Conservation (phyloP, 345 rosid species). For the Pelargonium nanum region DNA sequence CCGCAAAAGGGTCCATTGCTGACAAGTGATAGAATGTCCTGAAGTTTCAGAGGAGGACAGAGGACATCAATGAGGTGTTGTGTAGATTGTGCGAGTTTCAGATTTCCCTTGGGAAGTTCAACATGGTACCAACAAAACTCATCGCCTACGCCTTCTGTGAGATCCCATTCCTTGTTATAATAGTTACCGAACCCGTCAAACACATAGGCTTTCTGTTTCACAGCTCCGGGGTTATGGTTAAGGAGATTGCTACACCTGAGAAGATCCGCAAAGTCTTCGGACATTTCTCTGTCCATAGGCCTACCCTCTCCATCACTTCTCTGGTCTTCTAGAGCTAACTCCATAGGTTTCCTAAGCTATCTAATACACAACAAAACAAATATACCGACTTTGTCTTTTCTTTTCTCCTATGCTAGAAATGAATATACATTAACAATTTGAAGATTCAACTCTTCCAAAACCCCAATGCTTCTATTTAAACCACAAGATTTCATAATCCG, state of each 20-base stretch:
- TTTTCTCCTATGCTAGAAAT: background rate
- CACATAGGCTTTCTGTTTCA: conserved; percentile 69
- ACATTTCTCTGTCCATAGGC: conserved; percentile 35
- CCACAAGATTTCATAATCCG: background rate
- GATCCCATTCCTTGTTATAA: conserved; percentile 74
- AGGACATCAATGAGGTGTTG: conserved; percentile 80
- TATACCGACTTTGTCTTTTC: background rate
- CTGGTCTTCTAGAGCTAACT: conserved; percentile 29
- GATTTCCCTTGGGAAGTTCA: conserved; percentile 78
- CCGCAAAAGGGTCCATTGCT: conserved; percentile 95
- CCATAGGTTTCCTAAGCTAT: conserved; percentile 26
- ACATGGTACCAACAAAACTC: conserved; percentile 98
- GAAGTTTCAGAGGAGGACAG: conserved; percentile 92
- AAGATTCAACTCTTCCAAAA: background rate
- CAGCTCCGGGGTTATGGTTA: conserved; percentile 47
- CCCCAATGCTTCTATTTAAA: background rate
- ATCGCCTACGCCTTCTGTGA: conserved; percentile 49
- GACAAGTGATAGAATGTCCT: conserved; percentile 84
- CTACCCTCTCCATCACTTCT: conserved; percentile 33
- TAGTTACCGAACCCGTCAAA: conserved; percentile 73
- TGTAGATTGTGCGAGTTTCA: conserved; percentile 67
- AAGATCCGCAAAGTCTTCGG: conserved; percentile 11
- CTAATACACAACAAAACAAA: background rate
- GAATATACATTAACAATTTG: no score
- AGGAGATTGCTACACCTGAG: conserved; percentile 9